These are phyloP conservation scores for Exsudoporus frostii DNA, from an alignment of 768 basidiomycete genomes.

Conservation along the genomic window DNA sequence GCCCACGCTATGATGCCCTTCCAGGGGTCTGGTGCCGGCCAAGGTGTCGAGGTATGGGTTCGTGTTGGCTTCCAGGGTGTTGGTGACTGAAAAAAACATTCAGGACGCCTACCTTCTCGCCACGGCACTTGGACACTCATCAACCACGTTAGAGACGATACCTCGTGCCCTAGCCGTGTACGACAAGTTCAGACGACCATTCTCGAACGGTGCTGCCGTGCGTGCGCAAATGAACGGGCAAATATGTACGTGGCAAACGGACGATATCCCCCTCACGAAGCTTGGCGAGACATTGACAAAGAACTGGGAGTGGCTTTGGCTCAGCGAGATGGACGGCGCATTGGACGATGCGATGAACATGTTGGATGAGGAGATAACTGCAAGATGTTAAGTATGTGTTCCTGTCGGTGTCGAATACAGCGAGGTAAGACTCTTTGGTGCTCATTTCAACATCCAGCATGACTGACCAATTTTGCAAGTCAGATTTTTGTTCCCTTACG, in stretches of 20 bases:
- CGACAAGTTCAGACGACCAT: constrained; percentile 49
- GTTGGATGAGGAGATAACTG: constrained; percentile 4
- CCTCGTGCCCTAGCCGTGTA: constrained; percentile 44
- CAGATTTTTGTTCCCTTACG: too few relatives aligned
- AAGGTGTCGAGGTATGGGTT: constrained; percentile 40
- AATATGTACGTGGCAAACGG: constrained; percentile 13
- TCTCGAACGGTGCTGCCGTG: constrained; percentile 35
- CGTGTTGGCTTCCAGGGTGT: not conserved
- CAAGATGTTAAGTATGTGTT: not conserved
- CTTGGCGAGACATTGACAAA: constrained; percentile 42
- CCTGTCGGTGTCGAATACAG: not conserved
- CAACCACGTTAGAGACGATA: constrained; percentile 34
- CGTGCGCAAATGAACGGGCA: constrained; percentile 21
- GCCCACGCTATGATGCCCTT: constrained; percentile 42
- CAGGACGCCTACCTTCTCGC: constrained; percentile 39
- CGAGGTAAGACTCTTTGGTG: not conserved
- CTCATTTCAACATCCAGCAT: not conserved
- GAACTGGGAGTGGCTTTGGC: constrained; percentile 57
- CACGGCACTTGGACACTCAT: constrained; percentile 42
- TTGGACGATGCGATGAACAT: constrained; percentile 18
- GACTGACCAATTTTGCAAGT: too few relatives aligned
- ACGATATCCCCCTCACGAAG: constrained; percentile 32
- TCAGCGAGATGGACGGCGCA: constrained; percentile 21
- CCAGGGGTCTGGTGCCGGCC: constrained; percentile 44
- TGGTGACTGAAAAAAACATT: not conserved